These are phyloP conservation scores for Marasmius fiardii DNA, from an alignment of 1,284 basidiomycete genomes.

Conservation along the genomic window DNA sequence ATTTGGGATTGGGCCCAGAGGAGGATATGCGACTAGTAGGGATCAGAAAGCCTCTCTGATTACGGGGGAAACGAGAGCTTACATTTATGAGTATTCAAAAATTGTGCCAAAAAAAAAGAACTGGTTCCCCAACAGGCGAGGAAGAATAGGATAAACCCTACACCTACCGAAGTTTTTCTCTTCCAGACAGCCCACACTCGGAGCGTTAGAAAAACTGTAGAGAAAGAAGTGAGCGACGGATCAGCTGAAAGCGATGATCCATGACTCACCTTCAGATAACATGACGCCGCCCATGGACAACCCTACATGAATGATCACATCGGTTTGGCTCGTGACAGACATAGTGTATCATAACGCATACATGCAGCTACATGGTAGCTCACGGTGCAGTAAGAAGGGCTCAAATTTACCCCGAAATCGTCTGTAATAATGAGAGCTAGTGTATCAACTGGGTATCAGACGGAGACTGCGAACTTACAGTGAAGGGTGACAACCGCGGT, in stretches of 20 bases:
- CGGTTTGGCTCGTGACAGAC: not conserved
- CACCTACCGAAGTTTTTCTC: not conserved
- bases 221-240: not conserved
- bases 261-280: not conserved
- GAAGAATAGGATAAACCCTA: not conserved
- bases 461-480: not conserved
- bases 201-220: not conserved
- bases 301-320: not conserved
- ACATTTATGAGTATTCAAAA: not conserved
- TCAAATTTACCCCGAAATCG: not conserved
- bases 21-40: too few species aligned
- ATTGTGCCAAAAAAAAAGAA: not conserved
- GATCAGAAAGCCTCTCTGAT: too few species aligned
- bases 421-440: not conserved
- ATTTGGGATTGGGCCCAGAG: not conserved
- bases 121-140: not conserved
- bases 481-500: not conserved
- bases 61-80: not conserved
- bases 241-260: not conserved
- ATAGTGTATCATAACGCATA: not conserved
- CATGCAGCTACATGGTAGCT: not conserved
- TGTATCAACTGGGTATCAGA: not conserved
- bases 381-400: not conserved
- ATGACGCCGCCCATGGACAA: not conserved
- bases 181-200: not conserved